Conservation (phyloP, 805 yeast genomes). For the Kuraishia capsulata region DNA sequence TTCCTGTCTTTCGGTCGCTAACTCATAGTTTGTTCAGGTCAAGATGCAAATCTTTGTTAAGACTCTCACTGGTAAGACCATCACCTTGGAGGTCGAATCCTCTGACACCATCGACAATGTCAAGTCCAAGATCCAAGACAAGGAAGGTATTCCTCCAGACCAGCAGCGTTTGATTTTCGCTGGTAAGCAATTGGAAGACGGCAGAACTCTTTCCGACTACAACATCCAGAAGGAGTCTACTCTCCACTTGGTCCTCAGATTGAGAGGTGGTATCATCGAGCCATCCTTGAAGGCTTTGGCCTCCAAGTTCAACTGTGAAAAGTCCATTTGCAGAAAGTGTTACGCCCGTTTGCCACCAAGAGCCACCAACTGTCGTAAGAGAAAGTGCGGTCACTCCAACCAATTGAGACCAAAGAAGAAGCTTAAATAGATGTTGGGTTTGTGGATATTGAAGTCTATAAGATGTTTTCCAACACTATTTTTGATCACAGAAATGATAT, state of each 20-base stretch:
- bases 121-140: constrained; percentile 91
- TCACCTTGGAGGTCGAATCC: constrained; percentile 78
- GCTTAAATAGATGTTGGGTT: constrained; percentile 61
- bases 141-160: constrained; percentile 96
- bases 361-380: constrained; percentile 99
- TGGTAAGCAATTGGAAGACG: constrained; percentile 94
- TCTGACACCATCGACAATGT: constrained; percentile 94
- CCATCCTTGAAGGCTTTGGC: constrained; percentile 99
- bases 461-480: constrained; percentile 1
- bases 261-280: constrained; percentile 87
- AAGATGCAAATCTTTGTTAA: constrained; percentile 95
- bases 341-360: constrained; percentile 99
- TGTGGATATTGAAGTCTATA: constrained; percentile 3
- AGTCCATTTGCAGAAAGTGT: constrained; percentile 98
- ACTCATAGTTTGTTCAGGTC: neutral
- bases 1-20: too few relatives aligned
- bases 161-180: constrained; percentile 94
- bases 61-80: constrained; percentile 99
- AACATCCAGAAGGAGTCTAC: constrained; percentile 90
- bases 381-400: constrained; percentile 99
- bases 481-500: neutral
- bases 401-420: constrained; percentile 99
- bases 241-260: constrained; percentile 53
- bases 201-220: constrained; percentile 90
- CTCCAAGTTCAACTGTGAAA: constrained; percentile 99